Conservation (phyloP, 2,329 filamentous ascomycete genomes). For the Emergomyces orientalis region DNA sequence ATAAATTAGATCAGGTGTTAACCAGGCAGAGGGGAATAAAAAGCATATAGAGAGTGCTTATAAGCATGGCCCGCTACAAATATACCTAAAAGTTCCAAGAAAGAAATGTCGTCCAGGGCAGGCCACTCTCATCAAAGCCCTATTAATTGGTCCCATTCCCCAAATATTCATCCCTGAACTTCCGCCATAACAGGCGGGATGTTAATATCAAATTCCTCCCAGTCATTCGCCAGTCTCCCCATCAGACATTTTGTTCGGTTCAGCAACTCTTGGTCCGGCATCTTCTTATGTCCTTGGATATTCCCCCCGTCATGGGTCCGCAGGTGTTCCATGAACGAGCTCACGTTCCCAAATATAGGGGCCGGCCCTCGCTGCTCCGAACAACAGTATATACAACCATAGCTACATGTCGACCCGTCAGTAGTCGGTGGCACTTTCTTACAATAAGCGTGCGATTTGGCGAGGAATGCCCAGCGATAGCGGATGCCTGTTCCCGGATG, state of each 20-base stretch:
- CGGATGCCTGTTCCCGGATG: slow-evolving; percentile 28
- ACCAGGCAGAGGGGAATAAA: background rate
- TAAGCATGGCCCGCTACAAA: background rate
- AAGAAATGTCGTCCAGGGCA: background rate
- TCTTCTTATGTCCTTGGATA: slow-evolving; percentile 22
- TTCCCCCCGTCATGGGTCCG: slow-evolving; percentile 21
- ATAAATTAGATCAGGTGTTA: background rate
- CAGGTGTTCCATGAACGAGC: slow-evolving; percentile 39
- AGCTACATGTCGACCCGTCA: slow-evolving; percentile 18
- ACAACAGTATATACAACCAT: slow-evolving; percentile 42
- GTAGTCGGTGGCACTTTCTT: slow-evolving; percentile 22
- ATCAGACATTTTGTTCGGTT: slow-evolving; percentile 38
- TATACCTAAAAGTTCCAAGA: background rate
- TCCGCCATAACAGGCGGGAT: slow-evolving; percentile 26
- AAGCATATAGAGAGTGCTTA: background rate
- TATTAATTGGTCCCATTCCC: background rate
- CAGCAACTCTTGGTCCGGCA: slow-evolving; percentile 30
- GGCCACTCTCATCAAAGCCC: background rate
- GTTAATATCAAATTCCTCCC: slow-evolving; percentile 43
- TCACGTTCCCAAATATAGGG: slow-evolving; percentile 32
- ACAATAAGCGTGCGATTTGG: slow-evolving; percentile 37
- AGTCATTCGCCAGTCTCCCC: slow-evolving; percentile 29
- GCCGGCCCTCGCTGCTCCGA: slow-evolving; percentile 27
- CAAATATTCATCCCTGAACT: slow-evolving; percentile 7
- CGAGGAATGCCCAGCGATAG: slow-evolving; percentile 41